phyloP scores from a whole-genome alignment of 2,329 filamentous ascomycete species.

The Fonsecaea monophora region DNA sequence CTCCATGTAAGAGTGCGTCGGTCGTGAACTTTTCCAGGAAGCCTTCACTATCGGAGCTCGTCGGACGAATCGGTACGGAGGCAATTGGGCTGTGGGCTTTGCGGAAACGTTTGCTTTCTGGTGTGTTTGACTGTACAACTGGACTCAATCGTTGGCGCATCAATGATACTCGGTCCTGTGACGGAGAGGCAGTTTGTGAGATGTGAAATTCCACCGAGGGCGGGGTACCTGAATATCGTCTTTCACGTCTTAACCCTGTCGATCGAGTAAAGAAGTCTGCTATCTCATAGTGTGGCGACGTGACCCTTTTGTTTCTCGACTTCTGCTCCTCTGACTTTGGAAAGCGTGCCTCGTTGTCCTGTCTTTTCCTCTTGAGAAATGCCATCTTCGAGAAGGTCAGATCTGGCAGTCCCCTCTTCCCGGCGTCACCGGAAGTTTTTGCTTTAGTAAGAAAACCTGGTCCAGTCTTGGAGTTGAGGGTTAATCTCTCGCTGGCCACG shows the following conservation, averaged over 20 bases:
- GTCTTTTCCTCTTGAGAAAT: constrained; percentile 35
- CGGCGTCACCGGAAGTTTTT: constrained; percentile 28
- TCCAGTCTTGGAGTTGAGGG: constrained; percentile 30
- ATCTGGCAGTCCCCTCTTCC: constrained; percentile 35
- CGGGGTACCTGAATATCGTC: neutral
- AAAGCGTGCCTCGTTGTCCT: neutral
- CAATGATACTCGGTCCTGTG: neutral
- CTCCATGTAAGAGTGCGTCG: constrained; percentile 25
- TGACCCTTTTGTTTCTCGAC: constrained; percentile 10
- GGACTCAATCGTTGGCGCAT: neutral
- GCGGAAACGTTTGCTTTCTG: neutral
- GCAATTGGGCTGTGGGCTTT: neutral
- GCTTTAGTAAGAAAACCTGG: constrained; percentile 36
- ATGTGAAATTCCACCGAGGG: constrained; percentile 14
- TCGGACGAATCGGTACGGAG: neutral
- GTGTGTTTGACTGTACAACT: neutral
- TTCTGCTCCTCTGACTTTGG: neutral
- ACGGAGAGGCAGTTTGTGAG: constrained; percentile 26
- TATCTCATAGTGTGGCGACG: constrained; percentile 16
- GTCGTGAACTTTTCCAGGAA: constrained; percentile 22
- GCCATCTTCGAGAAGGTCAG: constrained; percentile 40
- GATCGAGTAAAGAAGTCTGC: constrained; percentile 29
- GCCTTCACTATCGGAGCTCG: constrained; percentile 9
- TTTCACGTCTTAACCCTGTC: neutral
- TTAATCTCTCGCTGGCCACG: constrained; percentile 35